phyloP scores from a whole-genome alignment of 2,329 filamentous ascomycete genomes.

The Didymella pomorum region DNA sequence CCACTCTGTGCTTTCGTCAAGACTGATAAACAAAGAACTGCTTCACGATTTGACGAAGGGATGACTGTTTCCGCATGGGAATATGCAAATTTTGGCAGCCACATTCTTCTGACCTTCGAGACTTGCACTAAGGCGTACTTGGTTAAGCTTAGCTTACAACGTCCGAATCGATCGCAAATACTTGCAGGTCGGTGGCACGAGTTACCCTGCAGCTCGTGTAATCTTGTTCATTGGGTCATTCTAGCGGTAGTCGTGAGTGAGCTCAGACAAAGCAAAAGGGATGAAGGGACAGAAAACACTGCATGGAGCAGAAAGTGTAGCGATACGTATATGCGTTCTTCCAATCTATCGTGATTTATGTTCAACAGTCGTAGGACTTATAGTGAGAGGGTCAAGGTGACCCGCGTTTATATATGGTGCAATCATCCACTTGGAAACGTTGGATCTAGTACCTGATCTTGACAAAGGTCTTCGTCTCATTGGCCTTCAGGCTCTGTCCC shows the following conservation, averaged over 20 bases:
- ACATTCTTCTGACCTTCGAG: neutral
- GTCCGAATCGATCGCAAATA: neutral
- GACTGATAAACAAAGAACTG: neutral
- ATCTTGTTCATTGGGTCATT: neutral
- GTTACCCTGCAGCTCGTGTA: neutral
- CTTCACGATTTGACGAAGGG: neutral
- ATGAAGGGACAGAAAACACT: no score
- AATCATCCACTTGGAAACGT: neutral
- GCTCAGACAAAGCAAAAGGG: neutral
- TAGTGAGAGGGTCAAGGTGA: neutral
- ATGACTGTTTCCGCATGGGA: neutral
- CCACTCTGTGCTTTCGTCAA: neutral
- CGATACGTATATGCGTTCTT: neutral
- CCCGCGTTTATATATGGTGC: neutral
- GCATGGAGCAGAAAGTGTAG: neutral
- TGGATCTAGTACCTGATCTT: conserved; percentile 17
- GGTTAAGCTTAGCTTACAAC: neutral
- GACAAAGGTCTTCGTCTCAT: conserved; percentile 28
- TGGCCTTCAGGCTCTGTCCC: conserved; percentile 18
- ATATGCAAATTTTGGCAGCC: neutral
- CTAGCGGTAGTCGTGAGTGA: neutral
- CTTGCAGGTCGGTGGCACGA: neutral
- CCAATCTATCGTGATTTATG: neutral
- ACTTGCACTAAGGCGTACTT: neutral
- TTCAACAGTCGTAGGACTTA: neutral